phyloP scores from a whole-genome alignment of 495 filamentous ascomycete genomes.

The Aspergillus saccharolyticus region DNA sequence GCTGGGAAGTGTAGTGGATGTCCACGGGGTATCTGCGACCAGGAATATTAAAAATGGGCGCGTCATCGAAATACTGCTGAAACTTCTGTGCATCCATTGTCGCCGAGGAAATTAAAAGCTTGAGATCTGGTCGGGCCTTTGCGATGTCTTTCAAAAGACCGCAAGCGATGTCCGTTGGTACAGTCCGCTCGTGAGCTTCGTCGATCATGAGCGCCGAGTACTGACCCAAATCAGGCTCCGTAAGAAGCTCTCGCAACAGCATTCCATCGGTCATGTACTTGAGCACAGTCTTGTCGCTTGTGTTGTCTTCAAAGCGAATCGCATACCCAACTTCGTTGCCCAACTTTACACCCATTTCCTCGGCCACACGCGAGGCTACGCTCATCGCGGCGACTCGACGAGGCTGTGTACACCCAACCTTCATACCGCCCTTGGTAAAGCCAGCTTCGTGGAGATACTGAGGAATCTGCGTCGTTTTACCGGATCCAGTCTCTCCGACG shows the following conservation, averaged over 20 bases:
- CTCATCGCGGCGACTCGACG: conserved; percentile 95
- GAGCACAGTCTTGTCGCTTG: conserved; percentile 84
- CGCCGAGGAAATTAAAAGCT: conserved; percentile 88
- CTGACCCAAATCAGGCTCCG: conserved; percentile 77
- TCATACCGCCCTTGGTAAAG: conserved; percentile 69
- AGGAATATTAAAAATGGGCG: conserved; percentile 94
- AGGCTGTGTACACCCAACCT: conserved; percentile 64
- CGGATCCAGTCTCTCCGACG: conserved; percentile 82
- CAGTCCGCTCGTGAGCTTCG: conserved; percentile 91
- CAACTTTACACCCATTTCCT: conserved; percentile 87
- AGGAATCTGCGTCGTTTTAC: conserved; percentile 86
- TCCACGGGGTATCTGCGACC: conserved; percentile 88
- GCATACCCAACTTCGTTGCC: conserved; percentile 94
- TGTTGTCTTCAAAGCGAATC: conserved; percentile 93
- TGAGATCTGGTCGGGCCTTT: conserved; percentile 78
- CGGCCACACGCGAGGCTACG: conserved; percentile 88
- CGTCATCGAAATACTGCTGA: conserved; percentile 85
- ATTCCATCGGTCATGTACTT: conserved; percentile 99
- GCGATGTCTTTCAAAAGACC: conserved; percentile 91
- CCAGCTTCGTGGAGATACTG: conserved; percentile 85
- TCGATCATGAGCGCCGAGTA: conserved; percentile 95
- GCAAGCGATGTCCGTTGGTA: conserved; percentile 87
- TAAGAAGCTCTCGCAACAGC: conserved; percentile 86
- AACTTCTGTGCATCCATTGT: conserved; percentile 96
- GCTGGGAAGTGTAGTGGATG: conserved; percentile 86